Conservation (phyloP, 495 filamentous ascomycete species). For the Friedmanniomyces endolithicus region DNA sequence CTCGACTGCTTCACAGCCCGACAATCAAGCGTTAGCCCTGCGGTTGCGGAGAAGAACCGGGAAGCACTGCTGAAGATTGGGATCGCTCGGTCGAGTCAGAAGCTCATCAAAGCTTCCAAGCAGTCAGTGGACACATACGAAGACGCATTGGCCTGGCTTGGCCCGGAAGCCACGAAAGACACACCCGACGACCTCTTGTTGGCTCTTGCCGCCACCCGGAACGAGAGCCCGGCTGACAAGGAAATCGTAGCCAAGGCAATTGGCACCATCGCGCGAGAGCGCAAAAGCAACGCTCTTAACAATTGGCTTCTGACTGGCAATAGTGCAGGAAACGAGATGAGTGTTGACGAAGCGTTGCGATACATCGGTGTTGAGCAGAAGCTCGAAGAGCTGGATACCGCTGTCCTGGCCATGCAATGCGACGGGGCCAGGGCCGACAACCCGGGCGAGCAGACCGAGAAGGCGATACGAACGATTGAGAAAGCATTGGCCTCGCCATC, state of each 20-base stretch:
- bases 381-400: slow-evolving; percentile 30
- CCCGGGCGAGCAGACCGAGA: slow-evolving; percentile 15
- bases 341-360: slow-evolving; percentile 17
- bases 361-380: slow-evolving; percentile 6
- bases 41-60: slow-evolving; percentile 40
- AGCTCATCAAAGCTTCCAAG: slow-evolving; percentile 43
- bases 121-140: slow-evolving; percentile 50
- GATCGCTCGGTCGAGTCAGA: slow-evolving; percentile 37
- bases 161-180: slow-evolving; percentile 34
- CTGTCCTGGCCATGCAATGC: slow-evolving; percentile 1
- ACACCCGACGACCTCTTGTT: slow-evolving; percentile 48
- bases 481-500: not conserved
- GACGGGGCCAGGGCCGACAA: slow-evolving; percentile 4
- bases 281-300: slow-evolving; percentile 42
- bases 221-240: slow-evolving; percentile 23
- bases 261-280: slow-evolving; percentile 41
- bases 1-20: slow-evolving; percentile 46
- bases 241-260: slow-evolving; percentile 43
- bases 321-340: slow-evolving; percentile 27
- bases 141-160: slow-evolving; percentile 47
- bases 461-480: slow-evolving; percentile 14
- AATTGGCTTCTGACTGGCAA: slow-evolving; percentile 46
- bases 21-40: slow-evolving; percentile 32
- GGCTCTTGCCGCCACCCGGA: slow-evolving; percentile 27
- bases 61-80: slow-evolving; percentile 46